Evolutionary conservation across 306 rosid species (phyloP).

Genomic region (Malus sylvestris): DNA sequence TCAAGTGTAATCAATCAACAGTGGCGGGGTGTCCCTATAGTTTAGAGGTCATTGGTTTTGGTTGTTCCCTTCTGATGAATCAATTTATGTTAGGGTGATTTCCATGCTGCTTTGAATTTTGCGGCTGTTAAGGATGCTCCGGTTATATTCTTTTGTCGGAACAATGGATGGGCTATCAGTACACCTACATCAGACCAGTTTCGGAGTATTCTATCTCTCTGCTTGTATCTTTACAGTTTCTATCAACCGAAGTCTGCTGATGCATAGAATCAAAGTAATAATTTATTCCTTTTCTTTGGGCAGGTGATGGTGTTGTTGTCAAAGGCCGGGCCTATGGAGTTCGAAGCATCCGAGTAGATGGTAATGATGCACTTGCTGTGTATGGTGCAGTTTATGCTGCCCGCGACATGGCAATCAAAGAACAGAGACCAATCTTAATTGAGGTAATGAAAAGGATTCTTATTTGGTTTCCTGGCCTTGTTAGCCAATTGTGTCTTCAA

Average conservation of each 20-base stretch:
- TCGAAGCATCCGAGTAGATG: conserved; percentile 84
- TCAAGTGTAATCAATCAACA: neutral
- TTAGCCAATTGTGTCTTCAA: neutral
- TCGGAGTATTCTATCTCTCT: conserved; percentile 48
- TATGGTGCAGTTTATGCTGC: conserved; percentile 71
- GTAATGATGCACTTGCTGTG: conserved; percentile 84
- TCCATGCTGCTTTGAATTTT: conserved; percentile 89
- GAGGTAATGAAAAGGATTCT: conserved; percentile 43
- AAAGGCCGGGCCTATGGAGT: conserved; percentile 82
- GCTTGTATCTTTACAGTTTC: conserved; percentile 1
- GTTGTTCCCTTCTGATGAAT: conserved; percentile 8
- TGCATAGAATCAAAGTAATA: neutral
- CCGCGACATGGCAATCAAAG: conserved; percentile 71
- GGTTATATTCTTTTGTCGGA: conserved; percentile 83
- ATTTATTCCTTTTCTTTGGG: neutral
- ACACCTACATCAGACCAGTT: conserved; percentile 92
- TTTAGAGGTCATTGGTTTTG: neutral
- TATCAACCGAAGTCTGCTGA: conserved; percentile 5
- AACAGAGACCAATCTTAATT: conserved; percentile 70
- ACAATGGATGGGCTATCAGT: conserved; percentile 99
- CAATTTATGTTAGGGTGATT: conserved; percentile 67
- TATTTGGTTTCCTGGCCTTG: neutral
- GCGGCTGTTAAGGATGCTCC: conserved; percentile 92
- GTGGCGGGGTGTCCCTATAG: neutral
- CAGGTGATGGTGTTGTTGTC: conserved; percentile 88